phyloP scores from a whole-genome alignment of 2,329 filamentous ascomycete genomes.

The Penicillium oxalicum region DNA sequence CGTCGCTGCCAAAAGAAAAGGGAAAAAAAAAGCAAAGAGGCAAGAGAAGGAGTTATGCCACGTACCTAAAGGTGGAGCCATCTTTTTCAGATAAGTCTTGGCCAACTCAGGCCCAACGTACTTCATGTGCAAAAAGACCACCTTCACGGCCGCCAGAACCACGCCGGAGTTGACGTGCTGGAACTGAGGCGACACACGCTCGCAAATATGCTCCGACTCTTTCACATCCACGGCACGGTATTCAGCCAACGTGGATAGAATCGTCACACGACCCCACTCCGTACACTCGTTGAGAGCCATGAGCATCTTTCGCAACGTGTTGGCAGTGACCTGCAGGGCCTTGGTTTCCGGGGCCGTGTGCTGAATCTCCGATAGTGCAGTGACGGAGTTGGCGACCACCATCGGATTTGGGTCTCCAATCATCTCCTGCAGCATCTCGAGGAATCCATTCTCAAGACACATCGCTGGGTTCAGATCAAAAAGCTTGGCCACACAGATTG shows the following conservation, averaged over 20 bases:
- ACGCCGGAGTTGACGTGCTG: conserved; percentile 98
- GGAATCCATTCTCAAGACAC: conserved; percentile 94
- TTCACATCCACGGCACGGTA: conserved; percentile 84
- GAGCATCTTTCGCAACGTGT: conserved; percentile 86
- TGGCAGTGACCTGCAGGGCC: conserved; percentile 74
- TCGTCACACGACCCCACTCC: conserved; percentile 95
- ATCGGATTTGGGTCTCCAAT: conserved; percentile 97
- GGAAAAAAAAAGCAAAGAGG: too few relatives aligned
- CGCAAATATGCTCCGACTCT: conserved; percentile 96
- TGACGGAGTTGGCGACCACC: conserved; percentile 97
- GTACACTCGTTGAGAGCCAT: conserved; percentile 97
- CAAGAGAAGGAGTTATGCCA: conserved; percentile 1
- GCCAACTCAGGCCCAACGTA: conserved; percentile 70
- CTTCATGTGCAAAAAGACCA: conserved; percentile 95
- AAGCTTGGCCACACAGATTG: conserved; percentile 94
- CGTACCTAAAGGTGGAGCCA: conserved; percentile 88
- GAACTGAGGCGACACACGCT: conserved; percentile 91
- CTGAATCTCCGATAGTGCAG: conserved; percentile 82
- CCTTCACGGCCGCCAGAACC: conserved; percentile 94
- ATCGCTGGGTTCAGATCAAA: conserved; percentile 89
- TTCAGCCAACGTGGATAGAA: conserved; percentile 80
- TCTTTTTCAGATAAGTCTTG: conserved; percentile 90
- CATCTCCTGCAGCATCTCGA: conserved; percentile 88
- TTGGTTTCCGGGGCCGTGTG: conserved; percentile 87
- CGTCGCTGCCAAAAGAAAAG: background rate